Percentiles rank a stretch among this genome's conserved stretches.
phyloP scores from a whole-genome alignment of 2,329 filamentous ascomycete genomes.

The Bertia moriformis region DNA sequence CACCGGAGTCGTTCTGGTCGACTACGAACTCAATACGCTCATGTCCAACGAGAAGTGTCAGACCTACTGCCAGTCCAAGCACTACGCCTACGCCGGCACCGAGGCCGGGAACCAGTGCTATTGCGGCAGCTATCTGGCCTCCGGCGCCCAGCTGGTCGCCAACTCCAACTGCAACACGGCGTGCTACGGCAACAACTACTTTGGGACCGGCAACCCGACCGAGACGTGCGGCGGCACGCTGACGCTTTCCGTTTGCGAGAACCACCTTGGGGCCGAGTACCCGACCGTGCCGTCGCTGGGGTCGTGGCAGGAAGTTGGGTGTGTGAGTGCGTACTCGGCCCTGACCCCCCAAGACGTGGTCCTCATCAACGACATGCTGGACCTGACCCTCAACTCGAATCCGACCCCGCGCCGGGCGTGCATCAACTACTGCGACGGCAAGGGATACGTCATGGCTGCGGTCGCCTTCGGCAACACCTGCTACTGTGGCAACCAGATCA shows the following conservation, averaged over 20 bases:
- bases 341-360: background rate
- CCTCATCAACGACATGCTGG: background rate
- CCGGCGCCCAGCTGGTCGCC: slow-evolving; percentile 7
- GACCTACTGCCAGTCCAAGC: background rate
- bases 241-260: background rate
- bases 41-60: background rate
- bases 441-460: background rate
- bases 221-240: background rate
- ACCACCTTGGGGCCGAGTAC: background rate
- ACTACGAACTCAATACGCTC: background rate
- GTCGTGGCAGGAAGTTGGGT: background rate
- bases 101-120: slow-evolving; percentile 17
- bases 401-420: background rate
- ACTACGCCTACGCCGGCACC: slow-evolving; percentile 8
- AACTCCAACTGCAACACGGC: background rate
- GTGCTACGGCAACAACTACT: background rate
- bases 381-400: background rate
- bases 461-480: background rate
- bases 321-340: too few relatives aligned
- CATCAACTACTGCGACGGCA: background rate
- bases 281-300: background rate
- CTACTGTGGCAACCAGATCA: background rate
- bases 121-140: slow-evolving; percentile 17
- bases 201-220: background rate
- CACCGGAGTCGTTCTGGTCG: background rate